Evolutionary conservation across 495 filamentous ascomycete genomes (phyloP).

Genomic region (Podospora anserina): DNA sequence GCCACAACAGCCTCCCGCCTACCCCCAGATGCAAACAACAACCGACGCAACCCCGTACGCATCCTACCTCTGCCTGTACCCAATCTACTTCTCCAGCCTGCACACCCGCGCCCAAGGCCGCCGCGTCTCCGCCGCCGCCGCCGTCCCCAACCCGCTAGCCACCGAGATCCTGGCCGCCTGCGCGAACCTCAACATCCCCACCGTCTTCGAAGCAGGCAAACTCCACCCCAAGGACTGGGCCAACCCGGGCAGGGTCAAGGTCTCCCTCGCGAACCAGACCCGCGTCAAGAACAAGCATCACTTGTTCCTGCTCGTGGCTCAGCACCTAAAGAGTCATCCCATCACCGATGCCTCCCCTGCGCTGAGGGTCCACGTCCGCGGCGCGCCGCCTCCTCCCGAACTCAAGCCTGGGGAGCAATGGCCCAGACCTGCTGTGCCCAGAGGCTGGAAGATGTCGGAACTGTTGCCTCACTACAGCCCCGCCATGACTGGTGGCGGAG

Average conservation of each 20-base stretch:
- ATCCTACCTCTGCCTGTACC: slow-evolving; percentile 85
- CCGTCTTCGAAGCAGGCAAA: slow-evolving; percentile 86
- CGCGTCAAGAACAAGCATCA: slow-evolving; percentile 84
- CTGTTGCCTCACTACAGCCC: slow-evolving; percentile 83
- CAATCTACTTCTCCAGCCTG: slow-evolving; percentile 82
- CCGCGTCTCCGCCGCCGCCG: slow-evolving; percentile 65
- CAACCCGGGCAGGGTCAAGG: slow-evolving; percentile 86
- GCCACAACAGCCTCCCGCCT: slow-evolving; percentile 22
- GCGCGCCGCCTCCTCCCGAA: slow-evolving; percentile 39
- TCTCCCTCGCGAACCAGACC: slow-evolving; percentile 50
- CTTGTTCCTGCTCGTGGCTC: slow-evolving; percentile 71
- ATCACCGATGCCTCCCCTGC: slow-evolving; percentile 63
- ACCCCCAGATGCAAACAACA: slow-evolving; percentile 38
- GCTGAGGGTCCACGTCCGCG: slow-evolving; percentile 66
- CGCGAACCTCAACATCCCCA: slow-evolving; percentile 64
- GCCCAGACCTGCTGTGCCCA: slow-evolving; percentile 70
- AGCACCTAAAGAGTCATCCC: slow-evolving; percentile 72
- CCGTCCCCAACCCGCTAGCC: slow-evolving; percentile 82
- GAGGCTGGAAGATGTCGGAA: slow-evolving; percentile 86
- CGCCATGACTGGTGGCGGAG: slow-evolving; percentile 86
- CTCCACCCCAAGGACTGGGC: slow-evolving; percentile 95
- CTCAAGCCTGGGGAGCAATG: slow-evolving; percentile 59
- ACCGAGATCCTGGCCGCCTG: slow-evolving; percentile 85
- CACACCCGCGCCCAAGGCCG: slow-evolving; percentile 75
- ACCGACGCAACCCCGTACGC: slow-evolving; percentile 61